Evolutionary conservation across 1,284 basidiomycete species (phyloP).

Genomic region (Violaceomyces palustris): DNA sequence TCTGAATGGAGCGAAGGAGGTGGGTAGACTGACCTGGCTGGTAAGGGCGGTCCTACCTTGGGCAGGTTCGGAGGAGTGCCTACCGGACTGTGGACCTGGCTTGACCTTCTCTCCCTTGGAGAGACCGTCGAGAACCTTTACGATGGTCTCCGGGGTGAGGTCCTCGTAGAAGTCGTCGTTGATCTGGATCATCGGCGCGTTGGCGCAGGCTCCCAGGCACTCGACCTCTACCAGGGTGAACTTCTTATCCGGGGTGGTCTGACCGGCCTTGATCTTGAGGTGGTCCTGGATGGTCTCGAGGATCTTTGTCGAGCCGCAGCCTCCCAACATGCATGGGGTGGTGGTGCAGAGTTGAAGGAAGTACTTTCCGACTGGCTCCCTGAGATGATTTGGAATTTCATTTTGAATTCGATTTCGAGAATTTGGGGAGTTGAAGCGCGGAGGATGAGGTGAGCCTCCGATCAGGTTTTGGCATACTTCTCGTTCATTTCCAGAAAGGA

Average conservation of each 20-base stretch:
- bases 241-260: constrained; percentile 89
- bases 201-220: constrained; percentile 92
- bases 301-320: constrained; percentile 75
- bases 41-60: constrained; percentile 73
- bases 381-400: constrained; percentile 52
- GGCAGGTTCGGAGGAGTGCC: constrained; percentile 77
- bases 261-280: constrained; percentile 77
- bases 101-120: constrained; percentile 79
- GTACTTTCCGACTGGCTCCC: constrained; percentile 88
- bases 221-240: constrained; percentile 98
- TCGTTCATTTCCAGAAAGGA: no score
- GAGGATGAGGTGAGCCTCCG: background rate
- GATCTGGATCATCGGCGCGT: constrained; percentile 97
- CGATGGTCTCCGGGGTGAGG: constrained; percentile 82
- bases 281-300: constrained; percentile 78
- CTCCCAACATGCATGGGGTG: constrained; percentile 94
- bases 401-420: constrained; percentile 1
- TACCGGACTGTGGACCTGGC: constrained; percentile 82
- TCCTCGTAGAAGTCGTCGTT: constrained; percentile 99
- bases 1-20: background rate
- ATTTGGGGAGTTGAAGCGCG: background rate
- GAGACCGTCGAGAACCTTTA: constrained; percentile 80
- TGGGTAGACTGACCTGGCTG: constrained; percentile 62
- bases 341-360: constrained; percentile 99
- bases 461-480: no score